phyloP scores from a whole-genome alignment of 129 eudicot species.

The Smallanthus sonchifolius region DNA sequence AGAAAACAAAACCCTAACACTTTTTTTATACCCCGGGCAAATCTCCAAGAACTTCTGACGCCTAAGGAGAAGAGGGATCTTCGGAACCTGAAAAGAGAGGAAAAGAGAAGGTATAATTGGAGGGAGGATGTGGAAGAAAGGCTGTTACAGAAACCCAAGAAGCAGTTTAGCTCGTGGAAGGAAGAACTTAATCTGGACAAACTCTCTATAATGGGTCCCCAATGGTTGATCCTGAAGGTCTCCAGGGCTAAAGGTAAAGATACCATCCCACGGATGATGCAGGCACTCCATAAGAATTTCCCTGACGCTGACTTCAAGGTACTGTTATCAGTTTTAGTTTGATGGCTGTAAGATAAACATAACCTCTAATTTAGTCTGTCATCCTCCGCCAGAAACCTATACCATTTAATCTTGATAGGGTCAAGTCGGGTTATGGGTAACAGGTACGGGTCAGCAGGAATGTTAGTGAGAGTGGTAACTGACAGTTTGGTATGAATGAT shows the following conservation, averaged over 20 bases:
- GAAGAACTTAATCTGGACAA: slow-evolving; percentile 79
- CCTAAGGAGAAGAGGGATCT: slow-evolving; percentile 54
- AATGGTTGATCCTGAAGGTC: slow-evolving; percentile 87
- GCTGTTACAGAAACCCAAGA: slow-evolving; percentile 67
- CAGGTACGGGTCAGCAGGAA: too few species aligned
- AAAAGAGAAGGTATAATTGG: slow-evolving; percentile 55
- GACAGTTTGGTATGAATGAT: too few species aligned
- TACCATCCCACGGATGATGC: slow-evolving; percentile 46
- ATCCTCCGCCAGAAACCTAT: too few species aligned
- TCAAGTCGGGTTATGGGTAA: too few species aligned
- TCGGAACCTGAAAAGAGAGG: slow-evolving; percentile 66
- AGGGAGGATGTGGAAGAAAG: slow-evolving; percentile 73
- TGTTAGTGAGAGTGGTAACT: too few species aligned
- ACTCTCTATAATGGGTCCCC: slow-evolving; percentile 69
- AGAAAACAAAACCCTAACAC: not conserved
- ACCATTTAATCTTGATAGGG: too few species aligned
- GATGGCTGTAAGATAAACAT: too few species aligned
- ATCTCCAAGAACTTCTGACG: slow-evolving; percentile 20
- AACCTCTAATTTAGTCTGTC: too few species aligned
- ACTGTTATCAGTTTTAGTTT: too few species aligned
- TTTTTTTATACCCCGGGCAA: not conserved
- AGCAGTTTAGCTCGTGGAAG: slow-evolving; percentile 54
- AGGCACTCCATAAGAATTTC: slow-evolving; percentile 38
- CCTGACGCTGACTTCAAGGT: slow-evolving; percentile 68
- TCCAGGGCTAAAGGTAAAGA: slow-evolving; percentile 53